Percentiles rank a stretch among this genome's conserved stretches.
Conservation (phyloP, 805 yeast genomes). For the Ogataea philodendri region DNA sequence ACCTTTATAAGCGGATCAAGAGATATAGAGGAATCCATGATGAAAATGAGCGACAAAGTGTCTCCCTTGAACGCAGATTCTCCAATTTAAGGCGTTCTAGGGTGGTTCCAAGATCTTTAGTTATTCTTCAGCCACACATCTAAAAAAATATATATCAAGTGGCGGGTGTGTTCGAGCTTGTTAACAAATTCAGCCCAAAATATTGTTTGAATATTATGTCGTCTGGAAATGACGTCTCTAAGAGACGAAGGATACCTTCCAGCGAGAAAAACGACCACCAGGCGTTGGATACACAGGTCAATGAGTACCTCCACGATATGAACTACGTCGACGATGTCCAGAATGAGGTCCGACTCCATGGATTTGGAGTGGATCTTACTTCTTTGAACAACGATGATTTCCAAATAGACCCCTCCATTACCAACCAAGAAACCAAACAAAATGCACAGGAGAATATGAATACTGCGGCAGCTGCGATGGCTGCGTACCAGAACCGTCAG, state of each 20-base stretch:
- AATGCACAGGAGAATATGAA: conserved; percentile 17
- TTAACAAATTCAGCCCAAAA: too few relatives aligned
- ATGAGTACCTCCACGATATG: conserved; percentile 29
- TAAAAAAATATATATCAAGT: too few relatives aligned
- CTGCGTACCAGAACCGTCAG: conserved; percentile 19
- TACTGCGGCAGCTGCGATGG: conserved; percentile 27
- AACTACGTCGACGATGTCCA: conserved; percentile 25
- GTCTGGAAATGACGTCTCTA: conserved; percentile 1
- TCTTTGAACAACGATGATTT: conserved; percentile 26
- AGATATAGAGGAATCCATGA: conserved; percentile 10
- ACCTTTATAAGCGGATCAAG: conserved; percentile 23
- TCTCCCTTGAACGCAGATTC: too few relatives aligned
- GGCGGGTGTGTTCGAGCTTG: too few relatives aligned
- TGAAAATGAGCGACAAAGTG: too few relatives aligned
- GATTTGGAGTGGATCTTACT: conserved; percentile 26
- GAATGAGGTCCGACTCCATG: conserved; percentile 19
- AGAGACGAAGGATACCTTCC: conserved; percentile 6
- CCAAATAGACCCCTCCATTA: conserved; percentile 28
- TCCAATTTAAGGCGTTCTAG: too few relatives aligned
- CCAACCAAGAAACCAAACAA: conserved; percentile 13
- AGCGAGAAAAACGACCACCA: conserved; percentile 28
- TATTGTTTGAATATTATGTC: conserved; percentile 7
- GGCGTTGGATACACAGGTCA: conserved; percentile 28
- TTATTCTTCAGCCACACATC: too few relatives aligned
- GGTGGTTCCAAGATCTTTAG: too few relatives aligned